Evolutionary conservation across 805 yeast genomes (phyloP), one percentile per base, ranked within the genome.

Genomic region (Myxozyma nipponensis): DNA sequence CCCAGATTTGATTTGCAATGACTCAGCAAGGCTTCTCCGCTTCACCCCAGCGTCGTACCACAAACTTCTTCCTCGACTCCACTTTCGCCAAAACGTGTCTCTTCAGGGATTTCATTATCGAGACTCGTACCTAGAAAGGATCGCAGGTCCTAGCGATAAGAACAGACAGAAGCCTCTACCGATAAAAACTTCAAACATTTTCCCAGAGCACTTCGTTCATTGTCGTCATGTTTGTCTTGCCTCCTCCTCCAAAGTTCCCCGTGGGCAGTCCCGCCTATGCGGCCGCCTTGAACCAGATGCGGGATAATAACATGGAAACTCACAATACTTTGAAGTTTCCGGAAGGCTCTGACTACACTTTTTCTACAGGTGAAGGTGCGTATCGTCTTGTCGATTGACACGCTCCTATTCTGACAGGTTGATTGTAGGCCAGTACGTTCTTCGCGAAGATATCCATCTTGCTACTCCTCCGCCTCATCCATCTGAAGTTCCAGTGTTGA

Each of bases 391-490:
- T 6, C 13, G 19, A 13, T 17, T 39, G 32, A 21, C n/a, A 21
- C 6, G 6, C 17, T 6, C 18, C 43, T 6, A 34, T n/a, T 6
- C 6, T 22, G 34, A 13, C 23, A 35, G 17, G 37, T 5, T 19
- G 40, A 23, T 28, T 10, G 7, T 28, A 55, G 60, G 60, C 4
- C 47, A 46, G 19, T 59, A 59, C 43, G 46, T 48, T 9, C 54
- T 59, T 3, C 56, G 59, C 22, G 61, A 59, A 21, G 54, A 50
- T 19, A 52, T 59, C 37, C 54, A 42, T 26, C 58, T 71, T 39
- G 72, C 75, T 4, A 60, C 64, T 38, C 74, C 74, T 2, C 61
- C 70, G 21, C 71, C 69, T 5, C 72, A 69, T 42, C 69, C 71
- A 1, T 54, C 67, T 3, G 69, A 71, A 43, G 64, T 66, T 6